Conservation (phyloP, 139 green algal species). For the Picochlorum sp. region DNA sequence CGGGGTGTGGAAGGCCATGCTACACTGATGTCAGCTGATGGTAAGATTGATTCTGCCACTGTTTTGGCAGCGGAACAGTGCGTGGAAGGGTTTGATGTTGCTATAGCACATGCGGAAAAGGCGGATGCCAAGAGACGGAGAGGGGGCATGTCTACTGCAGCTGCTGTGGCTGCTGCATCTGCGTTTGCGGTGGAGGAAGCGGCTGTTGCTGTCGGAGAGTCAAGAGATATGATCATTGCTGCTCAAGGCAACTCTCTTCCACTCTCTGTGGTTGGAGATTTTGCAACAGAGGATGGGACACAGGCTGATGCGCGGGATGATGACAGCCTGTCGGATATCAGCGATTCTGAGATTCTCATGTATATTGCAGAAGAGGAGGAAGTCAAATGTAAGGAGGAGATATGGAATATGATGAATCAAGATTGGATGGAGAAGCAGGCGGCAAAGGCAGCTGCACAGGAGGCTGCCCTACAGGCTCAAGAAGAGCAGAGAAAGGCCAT, state of each 20-base stretch:
- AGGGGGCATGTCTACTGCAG: not conserved
- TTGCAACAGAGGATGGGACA: constrained; percentile 13
- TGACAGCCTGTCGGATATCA: constrained; percentile 25
- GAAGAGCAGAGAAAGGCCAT: constrained; percentile 17
- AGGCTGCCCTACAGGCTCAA: constrained; percentile 15
- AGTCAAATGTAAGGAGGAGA: constrained; percentile 35
- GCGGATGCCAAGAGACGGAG: not conserved
- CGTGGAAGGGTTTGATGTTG: constrained; percentile 5
- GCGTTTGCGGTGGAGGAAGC: constrained; percentile 3
- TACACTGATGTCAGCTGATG: not conserved
- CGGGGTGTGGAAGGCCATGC: not conserved
- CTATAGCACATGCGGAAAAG: constrained; percentile 7
- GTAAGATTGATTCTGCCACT: not conserved
- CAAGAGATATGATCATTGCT: not conserved
- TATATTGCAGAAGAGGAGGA: constrained; percentile 25
- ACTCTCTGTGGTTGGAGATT: not conserved
- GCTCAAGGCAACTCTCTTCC: not conserved
- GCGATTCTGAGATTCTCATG: constrained; percentile 21
- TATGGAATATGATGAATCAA: constrained; percentile 42
- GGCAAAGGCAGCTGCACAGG: constrained; percentile 23
- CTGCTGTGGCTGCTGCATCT: not conserved
- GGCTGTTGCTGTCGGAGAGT: not conserved
- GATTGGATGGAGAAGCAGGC: constrained; percentile 41
- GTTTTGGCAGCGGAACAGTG: not conserved
- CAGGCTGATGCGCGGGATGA: constrained; percentile 19